Evolutionary conservation across 768 basidiomycete species (phyloP), one percentile per base, ranked within the genome.

Genomic region (Rhodocollybia butyracea): DNA sequence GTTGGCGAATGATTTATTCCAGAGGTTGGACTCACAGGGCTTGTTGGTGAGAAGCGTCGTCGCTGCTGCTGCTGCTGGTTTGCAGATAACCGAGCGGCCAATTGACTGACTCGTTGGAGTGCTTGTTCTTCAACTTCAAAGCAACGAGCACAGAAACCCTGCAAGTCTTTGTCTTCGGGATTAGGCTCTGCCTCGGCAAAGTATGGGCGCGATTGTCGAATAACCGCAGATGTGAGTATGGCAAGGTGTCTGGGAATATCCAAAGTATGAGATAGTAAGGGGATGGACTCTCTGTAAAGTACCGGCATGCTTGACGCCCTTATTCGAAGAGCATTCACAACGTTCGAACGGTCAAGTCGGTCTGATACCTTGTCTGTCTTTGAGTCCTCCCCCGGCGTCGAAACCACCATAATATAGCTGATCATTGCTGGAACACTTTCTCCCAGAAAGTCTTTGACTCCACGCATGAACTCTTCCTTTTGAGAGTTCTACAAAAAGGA

Each of bases 391-490:
- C 65, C 64, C 27, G 81, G 81, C 0, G 85, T 84, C 7, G 89
- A 91, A n/a, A 91, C 83, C 27, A 81, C 77, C 30, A 76, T 61
- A 60, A 91, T 82, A 62, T 94, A 95, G 58, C 94, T 89, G 52
- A 87, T 73, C 88, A 95, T 94, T 19, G 79, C 80, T 2, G 79
- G 74, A 26, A 79, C 60, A 61, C 81, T 88, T 34, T 82, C 80
- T 39, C 76, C 73, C 8, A 93, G 71, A 67, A 93, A 94, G 56
- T 81, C 79, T 68, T 86, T 86, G 57, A 93, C 76, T 3, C 86
- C 84, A 31, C 81, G 76, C 89, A 91, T 91, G 62, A 84, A 88
- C n/a, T 86, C 80, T 68, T 94, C 91, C 68, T 87, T 91, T 63
- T 87, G 84, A 12, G 79, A 74, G 40, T 67, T 78, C 87, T 89